Evolutionary conservation across 176 grass and related monocot species (phyloP), one percentile per base, ranked within the genome.

Genomic region (Calamus simplicifolius): DNA sequence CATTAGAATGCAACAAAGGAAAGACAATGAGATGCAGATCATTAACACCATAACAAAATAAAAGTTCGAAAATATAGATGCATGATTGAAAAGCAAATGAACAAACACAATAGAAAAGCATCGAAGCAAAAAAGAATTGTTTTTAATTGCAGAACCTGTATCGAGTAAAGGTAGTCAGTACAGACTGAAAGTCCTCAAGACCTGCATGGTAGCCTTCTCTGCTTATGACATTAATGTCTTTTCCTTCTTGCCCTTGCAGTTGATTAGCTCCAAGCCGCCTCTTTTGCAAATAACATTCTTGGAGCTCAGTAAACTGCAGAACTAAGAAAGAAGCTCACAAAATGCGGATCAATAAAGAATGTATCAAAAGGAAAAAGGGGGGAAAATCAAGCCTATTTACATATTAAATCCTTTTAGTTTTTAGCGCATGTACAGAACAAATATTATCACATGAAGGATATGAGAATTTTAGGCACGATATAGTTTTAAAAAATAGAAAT

Each of bases 141-240:
- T 43, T 18, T 50, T 64, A 64, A 50, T 55, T 73, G 49, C 29
- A 38, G 49, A 13, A 98, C 94, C 94, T 98, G 66, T 98, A 98
- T 77, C 79, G 73, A 75, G 94, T 98, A 70, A 98, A 93, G 52
- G 94, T 98, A 78, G 88, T 92, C 59, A 98, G 79, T 56, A 98
- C 94, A 74, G 94, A 89, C 67, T 98, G 88, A 56, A 98, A 98
- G 85, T 98, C 94, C 26, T 98, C 88, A 57, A 98, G 88, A 66
- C 84, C 88, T 17, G 28, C 75, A 62, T 92, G 80, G 71, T 98
- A 93, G 61, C 87, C 87, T 85, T 98, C 94, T 97, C 57, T 97
- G 56, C 81, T 85, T 57, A 75, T 75, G 5, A 59, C 28, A 81
- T 70, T 68, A 6, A 56, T 54, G 26, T 98, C 85, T 77, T 72